Evolutionary conservation across 805 yeast genomes (phyloP).

Genomic region (Kregervanrija pseudodelftensis): DNA sequence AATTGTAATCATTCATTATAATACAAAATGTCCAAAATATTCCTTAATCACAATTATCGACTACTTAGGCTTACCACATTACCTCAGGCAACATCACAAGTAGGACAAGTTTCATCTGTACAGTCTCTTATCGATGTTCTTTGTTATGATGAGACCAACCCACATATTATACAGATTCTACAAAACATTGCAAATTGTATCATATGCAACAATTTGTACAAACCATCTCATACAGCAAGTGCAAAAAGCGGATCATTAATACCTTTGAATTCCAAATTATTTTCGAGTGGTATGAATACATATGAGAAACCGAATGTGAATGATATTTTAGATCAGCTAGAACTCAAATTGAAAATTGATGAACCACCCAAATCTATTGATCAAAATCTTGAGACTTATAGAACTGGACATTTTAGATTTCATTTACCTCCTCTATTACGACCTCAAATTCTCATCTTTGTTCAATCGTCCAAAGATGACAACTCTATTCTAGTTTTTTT

Average conservation of each 20-base stretch:
- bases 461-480: conserved; percentile 11
- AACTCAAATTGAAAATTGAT: conserved; percentile 20
- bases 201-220: conserved; percentile 17
- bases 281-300: conserved; percentile 14
- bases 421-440: conserved; percentile 21
- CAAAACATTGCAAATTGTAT: conserved; percentile 18
- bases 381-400: conserved; percentile 6
- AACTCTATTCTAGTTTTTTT: conserved; percentile 5
- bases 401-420: conserved; percentile 25
- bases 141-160: conserved; percentile 20
- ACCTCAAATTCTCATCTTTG: conserved; percentile 21
- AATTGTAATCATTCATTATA: not conserved
- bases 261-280: conserved; percentile 18
- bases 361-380: not conserved
- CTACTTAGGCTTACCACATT: conserved; percentile 13
- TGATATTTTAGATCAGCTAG: conserved; percentile 16
- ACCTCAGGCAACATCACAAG: conserved; percentile 43
- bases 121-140: conserved; percentile 19
- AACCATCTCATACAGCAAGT: not conserved
- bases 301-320: conserved; percentile 18
- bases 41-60: conserved; percentile 20
- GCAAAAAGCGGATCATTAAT: conserved; percentile 8
- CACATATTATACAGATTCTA: conserved; percentile 11
- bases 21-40: conserved; percentile 22
- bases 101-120: not conserved